These are phyloP conservation scores for Graphilbum fragrans DNA, from an alignment of 2,329 filamentous ascomycete genomes.

Conservation along the genomic window DNA sequence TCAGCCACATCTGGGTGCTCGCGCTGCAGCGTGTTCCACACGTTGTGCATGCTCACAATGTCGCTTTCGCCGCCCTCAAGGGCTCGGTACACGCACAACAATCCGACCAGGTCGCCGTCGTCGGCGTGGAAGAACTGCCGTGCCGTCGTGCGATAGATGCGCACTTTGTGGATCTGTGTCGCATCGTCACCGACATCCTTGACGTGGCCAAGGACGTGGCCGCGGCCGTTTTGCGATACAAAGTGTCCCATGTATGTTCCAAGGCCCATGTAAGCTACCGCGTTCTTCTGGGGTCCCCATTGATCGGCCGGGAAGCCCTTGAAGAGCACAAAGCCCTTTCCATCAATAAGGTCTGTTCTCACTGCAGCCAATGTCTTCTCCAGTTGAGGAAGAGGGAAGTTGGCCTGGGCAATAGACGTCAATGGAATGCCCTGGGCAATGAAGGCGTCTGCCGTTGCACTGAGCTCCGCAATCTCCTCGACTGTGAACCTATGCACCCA, in stretches of 20 bases:
- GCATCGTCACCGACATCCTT: constrained; percentile 79
- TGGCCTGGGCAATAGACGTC: constrained; percentile 48
- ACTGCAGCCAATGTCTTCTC: constrained; percentile 21
- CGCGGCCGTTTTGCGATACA: constrained; percentile 71
- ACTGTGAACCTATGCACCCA: constrained; percentile 62
- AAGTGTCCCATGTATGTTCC: constrained; percentile 81
- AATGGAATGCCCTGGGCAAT: constrained; percentile 51
- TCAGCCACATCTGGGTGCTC: constrained; percentile 70
- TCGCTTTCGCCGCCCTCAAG: constrained; percentile 76
- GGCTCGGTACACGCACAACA: constrained; percentile 69
- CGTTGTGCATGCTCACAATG: constrained; percentile 63
- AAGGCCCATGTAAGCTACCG: constrained; percentile 83
- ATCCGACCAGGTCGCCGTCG: constrained; percentile 69
- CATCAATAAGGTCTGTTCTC: constrained; percentile 46
- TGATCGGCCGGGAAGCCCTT: constrained; percentile 66
- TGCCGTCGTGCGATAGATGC: constrained; percentile 83
- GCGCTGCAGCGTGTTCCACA: constrained; percentile 68
- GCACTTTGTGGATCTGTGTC: constrained; percentile 70
- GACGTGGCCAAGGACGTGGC: constrained; percentile 79
- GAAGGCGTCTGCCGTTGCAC: constrained; percentile 55
- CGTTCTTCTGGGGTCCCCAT: constrained; percentile 72
- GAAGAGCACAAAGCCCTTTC: constrained; percentile 83
- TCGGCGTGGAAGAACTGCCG: constrained; percentile 80
- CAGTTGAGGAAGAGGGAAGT: constrained; percentile 31
- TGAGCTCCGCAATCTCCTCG: constrained; percentile 56